Base-by-base conservation (phyloP, 352 stramenopile species). In the Globisporangium parvum region DNA sequence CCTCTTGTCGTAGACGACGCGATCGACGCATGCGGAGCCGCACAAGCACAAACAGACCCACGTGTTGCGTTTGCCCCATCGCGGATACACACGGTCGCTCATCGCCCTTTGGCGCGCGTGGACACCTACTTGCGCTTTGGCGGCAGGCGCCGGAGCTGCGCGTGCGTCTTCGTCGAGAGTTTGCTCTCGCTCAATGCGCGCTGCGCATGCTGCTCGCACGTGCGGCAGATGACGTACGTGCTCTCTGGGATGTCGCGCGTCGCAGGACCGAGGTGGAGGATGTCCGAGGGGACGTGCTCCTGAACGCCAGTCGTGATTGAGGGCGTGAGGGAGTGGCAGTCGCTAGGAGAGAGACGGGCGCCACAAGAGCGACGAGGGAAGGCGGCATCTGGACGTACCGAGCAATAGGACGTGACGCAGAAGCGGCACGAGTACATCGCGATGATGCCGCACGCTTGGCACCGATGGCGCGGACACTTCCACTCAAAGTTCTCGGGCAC, bases 351-450 rank as follows among this genome's bases (percentile, higher is more conserved):
- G n/a, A 37, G 12, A 37, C 24, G 39, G 15, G 11, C n/a, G n/a
- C n/a, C n/a, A n/a, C n/a, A n/a, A n/a, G n/a, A n/a, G n/a, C n/a
- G n/a, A n/a, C n/a, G n/a, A n/a, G n/a, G n/a, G n/a, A 10, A 51
- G 3, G 2, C 4, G 12, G 0, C 37, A 46, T 15, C 12, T 31
- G 23, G 6, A 62, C 68, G 35, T 23, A 85, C 77, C 53, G 71
- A 56, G 65, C 80, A 91, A 53, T 78, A 91, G 8, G 80, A 87
- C 28, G 72, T 87, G 24, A 91, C 80, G 55, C 80, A 91, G 60
- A 87, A 83, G 39, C 80, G 75, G 26, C 80, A 91, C 41, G 71
- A 74, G 33, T 70, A 82, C 10, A 61, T 47, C 26, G 74, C 80
- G 45, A 77, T 69, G 47, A 81, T 77, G 1, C 80, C 80, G 46